Conservation (phyloP, 1,139 yeast genomes). For the Candida sp. region DNA sequence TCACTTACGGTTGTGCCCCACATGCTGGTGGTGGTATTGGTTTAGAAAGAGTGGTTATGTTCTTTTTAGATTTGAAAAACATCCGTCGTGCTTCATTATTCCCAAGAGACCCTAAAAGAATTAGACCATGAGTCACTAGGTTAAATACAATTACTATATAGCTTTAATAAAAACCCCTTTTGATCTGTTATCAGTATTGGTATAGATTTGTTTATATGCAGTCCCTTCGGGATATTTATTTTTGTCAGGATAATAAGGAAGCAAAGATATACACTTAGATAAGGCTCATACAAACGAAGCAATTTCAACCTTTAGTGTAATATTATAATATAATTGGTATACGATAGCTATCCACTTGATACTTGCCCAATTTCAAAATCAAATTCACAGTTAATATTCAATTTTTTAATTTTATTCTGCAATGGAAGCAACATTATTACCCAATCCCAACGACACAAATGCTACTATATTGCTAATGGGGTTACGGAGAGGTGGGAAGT, state of each 20-base stretch:
- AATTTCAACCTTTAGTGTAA: not conserved
- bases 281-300: not conserved
- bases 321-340: no score
- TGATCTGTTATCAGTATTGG: not conserved
- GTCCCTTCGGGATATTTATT: not conserved
- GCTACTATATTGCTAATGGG: constrained; percentile 87
- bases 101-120: constrained; percentile 98
- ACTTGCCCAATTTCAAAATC: not conserved
- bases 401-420: not conserved
- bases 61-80: constrained; percentile 92
- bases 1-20: constrained; percentile 94
- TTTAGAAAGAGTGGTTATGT: constrained; percentile 97
- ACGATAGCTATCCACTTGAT: no score
- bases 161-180: no score
- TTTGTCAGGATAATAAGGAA: not conserved
- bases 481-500: constrained; percentile 75
- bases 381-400: not conserved
- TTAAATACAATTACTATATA: no score
- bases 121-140: constrained; percentile 58
- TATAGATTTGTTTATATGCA: not conserved
- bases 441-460: constrained; percentile 44
- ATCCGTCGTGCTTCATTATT: constrained; percentile 96
- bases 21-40: constrained; percentile 99
- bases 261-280: not conserved
- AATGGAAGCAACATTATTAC: constrained; percentile 33